Evolutionary conservation across 139 green algal genomes (phyloP).

Genomic region (Chlamydomonas applanata): DNA sequence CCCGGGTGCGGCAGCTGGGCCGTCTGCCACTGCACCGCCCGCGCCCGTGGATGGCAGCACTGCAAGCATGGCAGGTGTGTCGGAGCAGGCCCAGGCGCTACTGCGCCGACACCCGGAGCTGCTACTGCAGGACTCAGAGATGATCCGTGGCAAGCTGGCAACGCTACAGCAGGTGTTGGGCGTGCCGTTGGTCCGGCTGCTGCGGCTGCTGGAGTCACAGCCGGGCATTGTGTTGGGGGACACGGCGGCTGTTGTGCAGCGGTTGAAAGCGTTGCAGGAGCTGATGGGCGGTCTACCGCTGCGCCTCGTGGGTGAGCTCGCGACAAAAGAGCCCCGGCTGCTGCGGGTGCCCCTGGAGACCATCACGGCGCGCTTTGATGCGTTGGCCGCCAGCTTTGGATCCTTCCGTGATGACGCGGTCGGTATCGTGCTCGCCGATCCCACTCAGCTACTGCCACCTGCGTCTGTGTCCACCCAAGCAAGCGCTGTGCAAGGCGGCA

Average conservation of each 20-base stretch:
- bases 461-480: neutral
- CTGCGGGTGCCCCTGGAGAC: neutral
- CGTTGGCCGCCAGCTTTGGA: slow-evolving; percentile 16
- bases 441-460: slow-evolving; percentile 5
- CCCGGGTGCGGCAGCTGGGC: neutral
- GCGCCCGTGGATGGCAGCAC: neutral
- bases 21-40: neutral
- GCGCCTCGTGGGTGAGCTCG: slow-evolving; percentile 6
- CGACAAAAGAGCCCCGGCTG: neutral
- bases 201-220: neutral
- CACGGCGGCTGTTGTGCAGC: neutral
- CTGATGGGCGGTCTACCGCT: neutral
- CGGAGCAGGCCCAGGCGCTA: neutral
- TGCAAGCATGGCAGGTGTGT: neutral
- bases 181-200: neutral
- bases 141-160: neutral
- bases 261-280: neutral
- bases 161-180: slow-evolving; percentile 1
- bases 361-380: slow-evolving; percentile 6
- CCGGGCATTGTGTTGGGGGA: neutral
- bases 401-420: slow-evolving; percentile 11
- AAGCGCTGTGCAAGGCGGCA: neutral
- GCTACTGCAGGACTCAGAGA: slow-evolving; percentile 6
- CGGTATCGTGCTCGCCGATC: slow-evolving; percentile 12
- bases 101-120: slow-evolving; percentile 14